Conservation (phyloP, 257 asterid genomes). For the Rehmannia glutinosa region DNA sequence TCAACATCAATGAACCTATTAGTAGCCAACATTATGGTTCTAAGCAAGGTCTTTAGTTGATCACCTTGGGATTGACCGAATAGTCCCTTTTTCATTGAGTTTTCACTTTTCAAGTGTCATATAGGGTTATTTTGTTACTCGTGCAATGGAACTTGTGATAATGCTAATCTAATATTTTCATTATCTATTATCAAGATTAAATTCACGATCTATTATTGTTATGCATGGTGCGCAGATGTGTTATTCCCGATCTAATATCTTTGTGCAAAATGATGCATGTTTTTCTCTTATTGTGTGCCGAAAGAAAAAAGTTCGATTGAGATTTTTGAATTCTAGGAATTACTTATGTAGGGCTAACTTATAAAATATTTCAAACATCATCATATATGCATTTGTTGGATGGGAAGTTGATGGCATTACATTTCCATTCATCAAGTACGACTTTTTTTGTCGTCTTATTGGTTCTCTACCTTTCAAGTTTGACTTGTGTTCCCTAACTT, state of each 20-base stretch:
- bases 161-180: constrained; percentile 8
- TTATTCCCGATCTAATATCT: too few relatives aligned
- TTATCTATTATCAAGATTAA: background rate
- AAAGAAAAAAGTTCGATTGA: too few relatives aligned
- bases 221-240: too few relatives aligned
- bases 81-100: background rate
- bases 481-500: constrained; percentile 3
- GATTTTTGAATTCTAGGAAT: too few relatives aligned
- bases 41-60: background rate
- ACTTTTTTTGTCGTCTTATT: constrained; percentile 2
- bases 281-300: too few relatives aligned
- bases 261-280: too few relatives aligned
- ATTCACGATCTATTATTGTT: too few relatives aligned
- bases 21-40: background rate
- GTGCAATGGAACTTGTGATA: background rate
- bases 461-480: constrained; percentile 6
- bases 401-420: constrained; percentile 1
- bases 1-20: background rate
- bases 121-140: background rate
- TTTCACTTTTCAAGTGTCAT: background rate
- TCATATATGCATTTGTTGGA: background rate
- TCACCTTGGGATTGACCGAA: background rate
- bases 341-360: too few relatives aligned
- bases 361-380: background rate
- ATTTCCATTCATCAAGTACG: constrained; percentile 7